These are phyloP conservation scores for Lasiosphaeris hirsuta DNA, from an alignment of 495 filamentous ascomycete genomes.

Conservation along the genomic window DNA sequence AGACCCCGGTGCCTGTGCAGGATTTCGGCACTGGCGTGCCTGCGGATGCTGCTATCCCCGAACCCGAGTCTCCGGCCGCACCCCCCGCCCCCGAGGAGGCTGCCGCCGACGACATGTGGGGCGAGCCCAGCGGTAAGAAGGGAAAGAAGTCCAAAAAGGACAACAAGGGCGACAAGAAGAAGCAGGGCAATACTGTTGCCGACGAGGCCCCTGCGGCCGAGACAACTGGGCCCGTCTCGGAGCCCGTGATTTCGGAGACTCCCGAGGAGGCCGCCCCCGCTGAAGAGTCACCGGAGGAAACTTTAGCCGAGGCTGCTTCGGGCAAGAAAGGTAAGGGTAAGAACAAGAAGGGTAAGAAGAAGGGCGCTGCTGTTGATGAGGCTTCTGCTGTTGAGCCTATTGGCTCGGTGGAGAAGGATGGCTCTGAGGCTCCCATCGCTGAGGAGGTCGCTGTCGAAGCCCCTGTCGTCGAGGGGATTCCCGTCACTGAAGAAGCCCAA, in stretches of 20 bases:
- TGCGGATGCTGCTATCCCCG: conserved; percentile 7
- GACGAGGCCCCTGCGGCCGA: neutral
- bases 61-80: neutral
- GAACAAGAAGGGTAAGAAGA: conserved; percentile 32
- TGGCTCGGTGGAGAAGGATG: too few species aligned
- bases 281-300: neutral
- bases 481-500: too few species aligned
- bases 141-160: conserved; percentile 33
- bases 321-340: conserved; percentile 20
- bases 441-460: too few species aligned
- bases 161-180: conserved; percentile 19
- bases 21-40: neutral
- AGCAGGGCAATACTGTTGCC: neutral
- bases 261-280: neutral
- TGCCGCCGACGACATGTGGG: conserved; percentile 14
- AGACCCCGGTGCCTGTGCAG: neutral
- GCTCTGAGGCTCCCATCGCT: neutral
- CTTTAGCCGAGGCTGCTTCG: conserved; percentile 7
- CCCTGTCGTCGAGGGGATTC: too few species aligned
- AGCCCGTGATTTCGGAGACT: conserved; percentile 1
- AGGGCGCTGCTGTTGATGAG: conserved; percentile 18
- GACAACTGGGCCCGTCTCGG: neutral
- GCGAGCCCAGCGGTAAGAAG: conserved; percentile 22
- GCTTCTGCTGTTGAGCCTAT: neutral
- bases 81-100: neutral